Conservation (phyloP, 108 stramenopile genomes). For the Nitzschia putrida region DNA sequence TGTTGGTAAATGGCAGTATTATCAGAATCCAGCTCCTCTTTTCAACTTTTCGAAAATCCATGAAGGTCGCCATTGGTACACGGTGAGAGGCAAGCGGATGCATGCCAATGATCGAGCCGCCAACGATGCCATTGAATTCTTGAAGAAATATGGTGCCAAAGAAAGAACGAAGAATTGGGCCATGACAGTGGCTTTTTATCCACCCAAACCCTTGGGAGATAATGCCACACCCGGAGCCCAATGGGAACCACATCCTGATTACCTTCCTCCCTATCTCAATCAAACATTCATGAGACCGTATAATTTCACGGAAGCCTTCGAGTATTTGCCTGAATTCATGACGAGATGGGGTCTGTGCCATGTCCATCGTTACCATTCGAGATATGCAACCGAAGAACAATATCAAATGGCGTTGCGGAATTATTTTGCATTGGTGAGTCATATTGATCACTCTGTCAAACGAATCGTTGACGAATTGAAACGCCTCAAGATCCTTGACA, state of each 20-base stretch:
- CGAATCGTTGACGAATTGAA: slow-evolving; percentile 55
- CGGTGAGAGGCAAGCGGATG: not conserved
- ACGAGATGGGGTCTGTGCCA: slow-evolving; percentile 47
- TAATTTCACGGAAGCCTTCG: slow-evolving; percentile 16
- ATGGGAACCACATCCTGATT: slow-evolving; percentile 37
- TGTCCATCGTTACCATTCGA: slow-evolving; percentile 46
- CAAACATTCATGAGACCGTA: slow-evolving; percentile 21
- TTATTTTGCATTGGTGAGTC: slow-evolving; percentile 63
- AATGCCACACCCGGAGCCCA: slow-evolving; percentile 10
- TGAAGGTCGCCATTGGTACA: slow-evolving; percentile 24
- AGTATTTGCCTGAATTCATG: slow-evolving; percentile 55
- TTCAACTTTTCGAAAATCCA: slow-evolving; percentile 14
- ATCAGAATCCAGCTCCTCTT: not conserved
- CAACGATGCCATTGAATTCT: slow-evolving; percentile 56
- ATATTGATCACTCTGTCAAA: slow-evolving; percentile 60
- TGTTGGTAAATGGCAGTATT: slow-evolving; percentile 61
- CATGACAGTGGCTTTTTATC: slow-evolving; percentile 70
- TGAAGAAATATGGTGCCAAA: slow-evolving; percentile 44
- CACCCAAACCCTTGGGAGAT: slow-evolving; percentile 59
- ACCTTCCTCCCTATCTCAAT: slow-evolving; percentile 40
- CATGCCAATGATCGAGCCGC: slow-evolving; percentile 51
- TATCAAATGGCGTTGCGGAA: slow-evolving; percentile 75
- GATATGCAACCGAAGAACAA: slow-evolving; percentile 54
- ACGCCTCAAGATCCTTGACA: slow-evolving; percentile 46
- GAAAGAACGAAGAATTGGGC: slow-evolving; percentile 61